These are phyloP conservation scores for Amylocarpus encephaloides DNA, from an alignment of 2,329 filamentous ascomycete species.

Conservation along the genomic window DNA sequence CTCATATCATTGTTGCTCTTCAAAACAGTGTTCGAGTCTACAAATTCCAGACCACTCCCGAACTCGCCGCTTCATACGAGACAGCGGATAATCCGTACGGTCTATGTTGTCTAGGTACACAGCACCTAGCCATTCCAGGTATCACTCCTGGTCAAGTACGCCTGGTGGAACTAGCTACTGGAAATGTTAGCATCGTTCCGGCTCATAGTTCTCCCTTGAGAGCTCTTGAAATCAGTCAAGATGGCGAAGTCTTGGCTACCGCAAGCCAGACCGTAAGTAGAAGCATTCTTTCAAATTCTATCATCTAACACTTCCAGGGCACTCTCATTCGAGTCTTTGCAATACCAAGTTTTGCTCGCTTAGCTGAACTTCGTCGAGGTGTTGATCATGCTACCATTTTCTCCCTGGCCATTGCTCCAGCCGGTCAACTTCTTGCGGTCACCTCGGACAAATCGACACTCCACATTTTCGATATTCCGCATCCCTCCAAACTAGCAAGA, in stretches of 20 bases:
- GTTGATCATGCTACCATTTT: constrained; percentile 84
- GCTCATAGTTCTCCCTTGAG: constrained; percentile 76
- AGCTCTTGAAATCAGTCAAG: constrained; percentile 71
- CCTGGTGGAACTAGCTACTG: constrained; percentile 68
- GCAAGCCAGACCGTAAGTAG: constrained; percentile 68
- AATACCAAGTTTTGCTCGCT: constrained; percentile 69
- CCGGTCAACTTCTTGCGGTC: constrained; percentile 72
- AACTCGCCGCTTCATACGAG: constrained; percentile 69
- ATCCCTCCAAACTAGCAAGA: constrained; percentile 37
- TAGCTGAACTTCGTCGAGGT: constrained; percentile 81
- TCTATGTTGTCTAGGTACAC: constrained; percentile 69
- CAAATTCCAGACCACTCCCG: constrained; percentile 65
- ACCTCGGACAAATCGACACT: constrained; percentile 96
- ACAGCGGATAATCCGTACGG: constrained; percentile 81
- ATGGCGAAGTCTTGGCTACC: constrained; percentile 78
- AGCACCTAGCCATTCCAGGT: constrained; percentile 78
- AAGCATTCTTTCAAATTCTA: background rate
- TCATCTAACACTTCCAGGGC: constrained; percentile 45
- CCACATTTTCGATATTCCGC: constrained; percentile 84
- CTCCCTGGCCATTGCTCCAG: constrained; percentile 81
- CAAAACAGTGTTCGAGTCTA: constrained; percentile 79
- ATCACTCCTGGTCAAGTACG: constrained; percentile 83
- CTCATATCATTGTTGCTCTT: constrained; percentile 72
- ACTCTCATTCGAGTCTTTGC: constrained; percentile 84
- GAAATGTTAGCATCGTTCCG: constrained; percentile 87